Conservation (phyloP, 2,329 filamentous ascomycete species). For the Hypoxylon sp. region DNA sequence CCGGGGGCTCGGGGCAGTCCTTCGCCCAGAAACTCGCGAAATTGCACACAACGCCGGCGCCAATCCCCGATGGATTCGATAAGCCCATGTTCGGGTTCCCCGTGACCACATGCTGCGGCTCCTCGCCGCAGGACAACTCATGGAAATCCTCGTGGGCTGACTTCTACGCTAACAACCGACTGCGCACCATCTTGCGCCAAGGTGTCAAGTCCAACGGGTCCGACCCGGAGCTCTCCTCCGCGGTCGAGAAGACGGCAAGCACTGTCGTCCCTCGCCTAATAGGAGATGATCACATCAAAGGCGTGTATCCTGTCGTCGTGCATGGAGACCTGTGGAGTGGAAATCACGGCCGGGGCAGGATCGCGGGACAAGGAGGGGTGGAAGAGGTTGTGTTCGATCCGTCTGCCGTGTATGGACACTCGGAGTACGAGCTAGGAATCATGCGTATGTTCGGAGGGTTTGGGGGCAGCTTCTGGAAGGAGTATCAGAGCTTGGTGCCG, state of each 20-base stretch:
- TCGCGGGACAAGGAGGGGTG: slow-evolving; percentile 65
- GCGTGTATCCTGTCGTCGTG: slow-evolving; percentile 81
- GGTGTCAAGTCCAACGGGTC: slow-evolving; percentile 73
- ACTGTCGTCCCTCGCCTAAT: slow-evolving; percentile 83
- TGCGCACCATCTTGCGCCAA: slow-evolving; percentile 74
- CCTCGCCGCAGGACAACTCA: slow-evolving; percentile 84
- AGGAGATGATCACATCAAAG: slow-evolving; percentile 74
- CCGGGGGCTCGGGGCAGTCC: slow-evolving; percentile 65
- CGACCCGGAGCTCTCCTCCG: slow-evolving; percentile 72
- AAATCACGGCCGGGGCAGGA: slow-evolving; percentile 78
- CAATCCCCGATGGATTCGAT: slow-evolving; percentile 70
- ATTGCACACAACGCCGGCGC: slow-evolving; percentile 83
- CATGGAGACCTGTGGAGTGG: slow-evolving; percentile 97
- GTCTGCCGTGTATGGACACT: slow-evolving; percentile 85
- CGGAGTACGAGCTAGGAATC: slow-evolving; percentile 91
- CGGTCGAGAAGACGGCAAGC: slow-evolving; percentile 75
- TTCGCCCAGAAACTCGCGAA: slow-evolving; percentile 83
- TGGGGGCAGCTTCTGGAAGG: slow-evolving; percentile 76
- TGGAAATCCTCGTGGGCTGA: slow-evolving; percentile 83
- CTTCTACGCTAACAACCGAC: slow-evolving; percentile 84
- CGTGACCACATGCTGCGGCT: slow-evolving; percentile 86
- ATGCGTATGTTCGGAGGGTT: slow-evolving; percentile 98
- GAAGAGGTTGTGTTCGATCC: slow-evolving; percentile 89
- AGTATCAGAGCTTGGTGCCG: slow-evolving; percentile 82
- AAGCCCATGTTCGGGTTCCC: slow-evolving; percentile 85